phyloP scores from a whole-genome alignment of 2,329 filamentous ascomycete species.

The Parascedosporium putredinis region DNA sequence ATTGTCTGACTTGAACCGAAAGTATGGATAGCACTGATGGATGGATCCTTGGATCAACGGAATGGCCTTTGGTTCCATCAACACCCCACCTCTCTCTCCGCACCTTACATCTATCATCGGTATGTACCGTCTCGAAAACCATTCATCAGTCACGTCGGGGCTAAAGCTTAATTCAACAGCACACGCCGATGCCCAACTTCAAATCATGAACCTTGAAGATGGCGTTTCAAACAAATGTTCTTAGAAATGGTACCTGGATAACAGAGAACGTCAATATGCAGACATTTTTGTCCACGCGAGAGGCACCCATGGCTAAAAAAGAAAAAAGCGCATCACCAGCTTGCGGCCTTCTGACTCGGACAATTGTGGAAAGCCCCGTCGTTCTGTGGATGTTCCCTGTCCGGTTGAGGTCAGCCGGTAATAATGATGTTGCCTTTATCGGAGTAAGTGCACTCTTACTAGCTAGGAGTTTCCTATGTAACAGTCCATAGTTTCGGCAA shows the following conservation, averaged over 20 bases:
- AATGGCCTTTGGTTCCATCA: no score
- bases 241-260: constrained; percentile 46
- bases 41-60: no score
- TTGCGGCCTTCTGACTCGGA: constrained; percentile 68
- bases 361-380: constrained; percentile 64
- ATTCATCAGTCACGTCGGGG: no score
- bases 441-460: constrained; percentile 44
- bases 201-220: constrained; percentile 15
- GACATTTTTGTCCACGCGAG: constrained; percentile 21
- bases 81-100: no score
- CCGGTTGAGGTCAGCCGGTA: constrained; percentile 56
- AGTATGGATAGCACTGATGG: no score
- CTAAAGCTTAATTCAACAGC: no score
- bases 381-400: constrained; percentile 70
- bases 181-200: not conserved
- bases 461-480: not conserved
- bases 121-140: no score
- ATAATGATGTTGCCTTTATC: constrained; percentile 80
- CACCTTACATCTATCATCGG: no score
- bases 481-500: no score
- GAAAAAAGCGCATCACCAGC: constrained; percentile 32
- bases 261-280: constrained; percentile 38
- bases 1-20: no score
- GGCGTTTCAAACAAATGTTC: constrained; percentile 43
- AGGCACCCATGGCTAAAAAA: constrained; percentile 19